Base-by-base conservation (phyloP, 352 stramenopile genomes). In the Phytophthora sojae region DNA sequence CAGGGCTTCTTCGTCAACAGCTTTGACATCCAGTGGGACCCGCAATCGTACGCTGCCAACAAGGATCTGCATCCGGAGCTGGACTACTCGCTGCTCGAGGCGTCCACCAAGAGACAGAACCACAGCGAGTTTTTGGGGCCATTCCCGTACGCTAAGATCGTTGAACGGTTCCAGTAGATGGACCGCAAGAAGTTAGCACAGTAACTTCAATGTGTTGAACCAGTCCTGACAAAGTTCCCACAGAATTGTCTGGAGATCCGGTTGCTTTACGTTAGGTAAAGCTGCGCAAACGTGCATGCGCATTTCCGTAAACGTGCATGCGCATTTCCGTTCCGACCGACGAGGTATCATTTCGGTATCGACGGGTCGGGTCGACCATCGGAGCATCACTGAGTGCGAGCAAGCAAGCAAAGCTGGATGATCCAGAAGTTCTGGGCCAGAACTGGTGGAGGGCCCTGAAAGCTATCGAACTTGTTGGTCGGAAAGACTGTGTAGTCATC, bases 1-100 rank as follows among this genome's bases (percentile, higher is more conserved):
- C 81, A 93, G 71, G 83, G 80, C 32, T 94, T 94, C 71, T 95
- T 91, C 50, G 83, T 93, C 58, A 95, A 91, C 80, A 93, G 80
- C 64, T 94, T 95, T 25, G 83, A 94, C 55, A 79, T 94, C 42
- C 64, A 84, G 61, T 94, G 86, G 88, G 70, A 92, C 42, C 69
- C 82, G 44, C 83, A 89, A 64, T 90, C 88, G 65, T 94, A 91
- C 59, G 19, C 63, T 3, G 84, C 79, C 29, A 94, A 95, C 75
- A 80, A 82, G 21, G 73, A 73, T 53, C 44, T 75, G 52, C 83
- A 83, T 59, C 54, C 45, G 0, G 74, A 86, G 19, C 74, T 94
- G 25, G 82, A 94, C 73, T 95, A 92, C 67, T 71, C 75, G 26
- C 72, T 94, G 44, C 67, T 95, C 23, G 70, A 92, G 64, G 45